A percentile compares a stretch with the other conserved stretches of the same genome.
phyloP scores from a whole-genome alignment of 495 filamentous ascomycete species.

The Xanthoparmelia taractica region DNA sequence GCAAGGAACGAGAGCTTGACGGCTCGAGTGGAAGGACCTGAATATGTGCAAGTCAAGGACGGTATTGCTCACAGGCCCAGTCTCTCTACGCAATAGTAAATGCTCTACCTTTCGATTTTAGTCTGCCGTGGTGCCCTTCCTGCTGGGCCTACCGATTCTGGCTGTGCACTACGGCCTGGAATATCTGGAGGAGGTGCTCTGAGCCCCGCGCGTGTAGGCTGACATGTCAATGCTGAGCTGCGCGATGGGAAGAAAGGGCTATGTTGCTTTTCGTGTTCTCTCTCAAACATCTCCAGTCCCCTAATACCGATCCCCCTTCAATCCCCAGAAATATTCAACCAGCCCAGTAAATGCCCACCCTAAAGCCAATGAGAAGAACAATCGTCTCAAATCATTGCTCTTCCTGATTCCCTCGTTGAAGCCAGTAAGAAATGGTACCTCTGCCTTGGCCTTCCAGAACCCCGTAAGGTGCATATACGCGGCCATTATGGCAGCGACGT shows the following conservation, averaged over 20 bases:
- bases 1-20: too few relatives aligned
- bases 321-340: neutral
- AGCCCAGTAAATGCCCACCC: neutral
- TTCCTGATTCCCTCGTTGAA: constrained; percentile 34
- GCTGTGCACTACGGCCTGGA: too few relatives aligned
- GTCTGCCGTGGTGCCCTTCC: neutral
- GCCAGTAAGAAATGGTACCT: constrained; percentile 32
- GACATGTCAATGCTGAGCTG: neutral
- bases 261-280: neutral
- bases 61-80: too few relatives aligned
- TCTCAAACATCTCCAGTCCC: neutral
- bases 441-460: constrained; percentile 32
- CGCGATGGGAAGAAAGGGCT: neutral
- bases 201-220: neutral
- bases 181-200: neutral
- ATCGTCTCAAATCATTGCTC: constrained; percentile 15
- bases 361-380: constrained; percentile 3
- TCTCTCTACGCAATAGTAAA: too few relatives aligned
- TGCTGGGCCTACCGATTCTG: neutral
- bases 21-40: too few relatives aligned
- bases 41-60: too few relatives aligned
- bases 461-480: constrained; percentile 23
- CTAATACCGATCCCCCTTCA: neutral
- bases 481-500: neutral
- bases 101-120: neutral